Base-by-base conservation (phyloP, 306 rosid genomes). In the Fragaria vesca region DNA sequence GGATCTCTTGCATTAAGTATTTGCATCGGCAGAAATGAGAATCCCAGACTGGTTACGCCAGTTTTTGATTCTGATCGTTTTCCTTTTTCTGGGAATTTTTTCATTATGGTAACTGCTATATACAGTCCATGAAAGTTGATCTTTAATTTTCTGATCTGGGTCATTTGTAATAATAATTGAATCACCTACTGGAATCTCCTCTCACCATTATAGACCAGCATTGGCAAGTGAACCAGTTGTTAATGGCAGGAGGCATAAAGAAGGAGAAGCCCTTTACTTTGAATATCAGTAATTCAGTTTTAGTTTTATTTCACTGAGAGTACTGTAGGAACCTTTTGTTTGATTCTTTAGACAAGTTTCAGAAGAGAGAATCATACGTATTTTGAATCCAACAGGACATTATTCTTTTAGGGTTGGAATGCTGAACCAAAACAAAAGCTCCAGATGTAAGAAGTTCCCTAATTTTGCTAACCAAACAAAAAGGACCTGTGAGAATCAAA, bases 381-480 rank as follows among this genome's bases (percentile, higher is more conserved):
- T 3, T 62, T 17, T 66, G 48, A 66, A 66, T 65, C 70, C 65
- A 51, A 52, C 47, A 51, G 21, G 43, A 52, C 48, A 38, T 0
- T 11, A 1, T 60, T 75, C 17, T 26, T 61, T 61, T 26, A 1
- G 60, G 38, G 40, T 57, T 40, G 40, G 58, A 75, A 12, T 75
- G 71, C 13, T 45, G 71, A 72, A n/a, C 66, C 62, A 21, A 28
- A 71, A 54, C 15, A 32, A 65, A 18, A 66, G 70, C 70, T 30
- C 40, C 54, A 24, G 52, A 48, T 62, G 36, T 9, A 79, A 76
- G 46, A 40, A 60, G 69, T 38, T 74, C 69, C 90, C 65, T 17
- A 81, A 68, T 79, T 68, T 82, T 48, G 83, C 78, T 76, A 69
- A 74, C 50, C 66, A 76, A 81, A 89, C 87, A 87, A 87, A 38